Base-by-base conservation (phyloP, 495 filamentous ascomycete species). In the Hypoxylon fuscum region DNA sequence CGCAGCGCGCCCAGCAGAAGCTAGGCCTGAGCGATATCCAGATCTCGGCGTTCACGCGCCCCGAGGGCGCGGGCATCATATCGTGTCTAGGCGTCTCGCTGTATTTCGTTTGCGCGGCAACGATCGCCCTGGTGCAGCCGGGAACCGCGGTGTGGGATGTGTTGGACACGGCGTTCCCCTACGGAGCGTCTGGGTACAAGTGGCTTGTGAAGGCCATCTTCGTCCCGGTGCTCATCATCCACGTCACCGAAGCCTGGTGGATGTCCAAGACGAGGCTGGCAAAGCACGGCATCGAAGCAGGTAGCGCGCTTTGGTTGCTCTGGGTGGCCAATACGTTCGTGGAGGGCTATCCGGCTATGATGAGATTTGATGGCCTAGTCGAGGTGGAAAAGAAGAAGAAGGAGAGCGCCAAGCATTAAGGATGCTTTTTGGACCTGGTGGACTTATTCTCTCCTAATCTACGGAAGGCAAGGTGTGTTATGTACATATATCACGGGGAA, bases 201-300 rank as follows among this genome's bases (percentile, higher is more conserved):
- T 79, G 77, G 79, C 32, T 77, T 2, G 76, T 77, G n/a, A 52
- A 66, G 27, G 35, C 66, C 2, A 69, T 81, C 12, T 70, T 76
- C 27, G 15, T 48, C 35, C 75, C 74, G 1, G 70, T 76, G 8
- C 2, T 78, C 12, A 50, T 15, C 2, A 68, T 79, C 8, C 79
- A 82, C 31, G 0, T 70, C 2, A 34, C 40, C n/a, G 79, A 82
- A 71, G 67, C 68, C 38, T 69, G 60, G 60, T 72, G 65, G 72
- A 55, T 81, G 34, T 74, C 75, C 17, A 48, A 66, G 17, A 64
- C 54, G 10, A 34, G 76, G 56, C 46, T 77, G 20, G 14, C 22
- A 10, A 57, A 11, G 62, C 68, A 70, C 21, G 75, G 75, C 9
- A 71, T 80, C 14, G 53, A 49, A 43, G 45, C 64, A 6, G 69